These are phyloP conservation scores for Penicillium turbatum DNA, from an alignment of 495 filamentous ascomycete species.

Conservation along the genomic window DNA sequence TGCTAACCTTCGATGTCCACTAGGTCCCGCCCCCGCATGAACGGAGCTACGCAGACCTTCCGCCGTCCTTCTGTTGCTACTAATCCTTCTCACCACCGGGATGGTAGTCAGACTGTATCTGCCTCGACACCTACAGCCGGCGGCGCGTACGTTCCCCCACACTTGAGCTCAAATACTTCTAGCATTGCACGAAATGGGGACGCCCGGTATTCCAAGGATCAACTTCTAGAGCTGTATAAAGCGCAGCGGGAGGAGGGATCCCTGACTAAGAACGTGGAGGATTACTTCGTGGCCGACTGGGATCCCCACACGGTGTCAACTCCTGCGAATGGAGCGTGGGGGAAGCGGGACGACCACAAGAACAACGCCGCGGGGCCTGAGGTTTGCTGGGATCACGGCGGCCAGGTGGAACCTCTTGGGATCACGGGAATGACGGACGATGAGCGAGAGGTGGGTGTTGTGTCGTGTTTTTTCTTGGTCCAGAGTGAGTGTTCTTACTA, in stretches of 20 bases:
- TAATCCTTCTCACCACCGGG: constrained; percentile 49
- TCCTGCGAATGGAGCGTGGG: constrained; percentile 63
- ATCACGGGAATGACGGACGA: constrained; percentile 73
- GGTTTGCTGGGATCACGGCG: constrained; percentile 84
- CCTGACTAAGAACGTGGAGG: constrained; percentile 58
- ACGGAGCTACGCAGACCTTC: constrained; percentile 81
- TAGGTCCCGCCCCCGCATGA: constrained; percentile 64
- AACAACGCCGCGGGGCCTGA: constrained; percentile 64
- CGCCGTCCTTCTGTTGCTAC: constrained; percentile 74
- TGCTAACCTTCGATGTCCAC: constrained; percentile 23
- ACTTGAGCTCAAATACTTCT: constrained; percentile 50
- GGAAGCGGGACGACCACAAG: constrained; percentile 64
- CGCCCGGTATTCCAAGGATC: constrained; percentile 74
- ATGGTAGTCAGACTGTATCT: constrained; percentile 46
- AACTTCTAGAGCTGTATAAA: constrained; percentile 73
- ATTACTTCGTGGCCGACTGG: constrained; percentile 73
- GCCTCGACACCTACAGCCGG: constrained; percentile 46
- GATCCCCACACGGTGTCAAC: constrained; percentile 65
- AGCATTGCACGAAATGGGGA: constrained; percentile 55
- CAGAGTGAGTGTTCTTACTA: constrained; percentile 10
- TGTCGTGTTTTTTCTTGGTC: constrained; percentile 22
- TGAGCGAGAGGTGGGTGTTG: constrained; percentile 66
- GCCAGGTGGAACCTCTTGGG: constrained; percentile 66
- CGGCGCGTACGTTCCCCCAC: constrained; percentile 59
- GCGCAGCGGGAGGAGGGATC: constrained; percentile 52